A percentile compares a stretch with the other conserved stretches of the same genome.
Conservation (phyloP, 352 stramenopile species). For the Aphanomyces euteiches region DNA sequence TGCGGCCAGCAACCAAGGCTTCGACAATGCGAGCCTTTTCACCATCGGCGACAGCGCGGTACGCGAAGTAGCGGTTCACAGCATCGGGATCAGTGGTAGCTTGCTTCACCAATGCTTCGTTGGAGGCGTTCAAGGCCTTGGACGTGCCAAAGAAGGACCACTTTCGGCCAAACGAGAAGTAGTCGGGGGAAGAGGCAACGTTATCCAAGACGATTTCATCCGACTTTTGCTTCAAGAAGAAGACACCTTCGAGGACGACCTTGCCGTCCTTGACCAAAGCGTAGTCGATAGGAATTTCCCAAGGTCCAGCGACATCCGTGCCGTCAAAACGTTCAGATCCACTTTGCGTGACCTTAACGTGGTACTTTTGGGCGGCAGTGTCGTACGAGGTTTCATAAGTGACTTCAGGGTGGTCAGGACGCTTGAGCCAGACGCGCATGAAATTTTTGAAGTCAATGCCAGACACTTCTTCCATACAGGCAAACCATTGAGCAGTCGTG, state of each 20-base stretch:
- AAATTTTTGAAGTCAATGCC: conserved; percentile 58
- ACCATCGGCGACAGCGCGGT: conserved; percentile 58
- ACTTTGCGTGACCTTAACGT: conserved; percentile 60
- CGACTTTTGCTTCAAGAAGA: conserved; percentile 58
- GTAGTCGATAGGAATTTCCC: conserved; percentile 76
- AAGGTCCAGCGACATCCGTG: conserved; percentile 61
- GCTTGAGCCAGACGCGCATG: conserved; percentile 69
- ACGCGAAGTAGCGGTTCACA: conserved; percentile 76
- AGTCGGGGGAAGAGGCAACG: conserved; percentile 54
- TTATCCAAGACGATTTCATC: conserved; percentile 50
- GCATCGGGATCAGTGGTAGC: conserved; percentile 61
- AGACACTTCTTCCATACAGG: conserved; percentile 73
- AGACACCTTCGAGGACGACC: conserved; percentile 53
- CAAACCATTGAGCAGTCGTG: conserved; percentile 70
- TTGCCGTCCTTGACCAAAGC: conserved; percentile 64
- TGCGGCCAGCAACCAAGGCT: conserved; percentile 47
- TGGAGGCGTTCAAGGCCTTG: conserved; percentile 55
- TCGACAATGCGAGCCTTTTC: conserved; percentile 72
- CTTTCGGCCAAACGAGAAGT: conserved; percentile 66
- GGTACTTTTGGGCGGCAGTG: conserved; percentile 44
- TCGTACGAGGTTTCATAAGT: conserved; percentile 62
- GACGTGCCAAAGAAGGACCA: conserved; percentile 78
- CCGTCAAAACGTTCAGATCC: conserved; percentile 60
- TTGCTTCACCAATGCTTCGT: conserved; percentile 55
- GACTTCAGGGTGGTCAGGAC: conserved; percentile 58